phyloP scores from a whole-genome alignment of 345 rosid species.

The Iberis pinnata region DNA sequence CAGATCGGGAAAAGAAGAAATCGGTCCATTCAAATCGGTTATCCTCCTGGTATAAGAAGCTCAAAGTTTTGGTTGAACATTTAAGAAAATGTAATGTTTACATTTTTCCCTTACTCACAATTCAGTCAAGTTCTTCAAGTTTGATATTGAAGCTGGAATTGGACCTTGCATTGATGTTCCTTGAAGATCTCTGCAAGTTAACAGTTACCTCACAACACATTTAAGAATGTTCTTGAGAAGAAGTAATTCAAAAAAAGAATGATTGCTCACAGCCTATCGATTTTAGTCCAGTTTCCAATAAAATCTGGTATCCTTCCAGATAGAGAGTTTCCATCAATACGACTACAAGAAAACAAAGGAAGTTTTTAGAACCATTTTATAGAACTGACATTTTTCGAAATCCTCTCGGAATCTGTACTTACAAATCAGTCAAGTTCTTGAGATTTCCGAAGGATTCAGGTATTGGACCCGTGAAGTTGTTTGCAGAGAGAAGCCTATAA shows the following conservation, averaged over 20 bases:
- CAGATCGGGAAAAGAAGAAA: constrained; percentile 49
- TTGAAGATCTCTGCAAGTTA: constrained; percentile 51
- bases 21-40: constrained; percentile 53
- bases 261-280: constrained; percentile 51
- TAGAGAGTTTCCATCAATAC: constrained; percentile 66
- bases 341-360: constrained; percentile 35
- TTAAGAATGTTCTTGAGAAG: not conserved
- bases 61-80: too few species aligned
- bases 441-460: constrained; percentile 62
- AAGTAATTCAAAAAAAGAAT: not conserved
- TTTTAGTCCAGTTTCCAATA: constrained; percentile 71
- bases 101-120: constrained; percentile 67
- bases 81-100: too few species aligned
- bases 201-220: too few species aligned
- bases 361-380: too few species aligned
- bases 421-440: constrained; percentile 66
- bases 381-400: too few species aligned
- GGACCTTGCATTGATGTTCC: constrained; percentile 89
- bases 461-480: constrained; percentile 63
- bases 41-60: constrained; percentile 50
- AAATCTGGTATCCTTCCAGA: constrained; percentile 75
- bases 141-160: constrained; percentile 55
- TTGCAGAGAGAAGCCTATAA: constrained; percentile 60
- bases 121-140: constrained; percentile 37
- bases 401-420: too few species aligned